phyloP scores from a whole-genome alignment of 371 early-diverging fungal genomes.

The Mucor indicus region DNA sequence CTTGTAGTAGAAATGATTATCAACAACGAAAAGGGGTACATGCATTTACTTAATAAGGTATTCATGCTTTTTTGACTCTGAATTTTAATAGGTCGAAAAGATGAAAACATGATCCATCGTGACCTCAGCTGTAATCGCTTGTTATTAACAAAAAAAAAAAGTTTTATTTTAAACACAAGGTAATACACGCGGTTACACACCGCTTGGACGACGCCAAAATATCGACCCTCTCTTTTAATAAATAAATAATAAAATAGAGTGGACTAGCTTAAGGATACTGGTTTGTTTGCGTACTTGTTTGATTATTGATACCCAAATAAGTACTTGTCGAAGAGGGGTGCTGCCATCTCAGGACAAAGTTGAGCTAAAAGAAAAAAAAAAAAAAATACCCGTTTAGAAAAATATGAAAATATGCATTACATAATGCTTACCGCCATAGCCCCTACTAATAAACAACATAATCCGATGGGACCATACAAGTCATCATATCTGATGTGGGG shows the following conservation, averaged over 20 bases:
- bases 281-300: conserved; percentile 6
- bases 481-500: conserved; percentile 35
- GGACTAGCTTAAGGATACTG: no score
- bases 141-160: no score
- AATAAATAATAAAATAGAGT: not conserved
- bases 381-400: not conserved
- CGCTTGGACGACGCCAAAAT: no score
- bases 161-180: no score
- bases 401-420: not conserved
- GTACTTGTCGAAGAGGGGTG: conserved; percentile 7
- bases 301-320: conserved; percentile 15
- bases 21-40: no score
- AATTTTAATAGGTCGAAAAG: no score
- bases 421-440: conserved; percentile 19
- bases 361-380: conserved; percentile 10
- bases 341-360: conserved; percentile 14
- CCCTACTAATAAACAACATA: conserved; percentile 25
- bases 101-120: not conserved
- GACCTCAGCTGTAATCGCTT: no score
- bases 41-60: not conserved
- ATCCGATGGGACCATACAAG: conserved; percentile 34
- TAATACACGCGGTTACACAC: no score
- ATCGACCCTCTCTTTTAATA: no score
- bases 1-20: no score
- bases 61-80: no score